These are phyloP conservation scores for Scheffersomyces illinoinensis DNA, from an alignment of 1,139 yeast species.

Conservation along the genomic window DNA sequence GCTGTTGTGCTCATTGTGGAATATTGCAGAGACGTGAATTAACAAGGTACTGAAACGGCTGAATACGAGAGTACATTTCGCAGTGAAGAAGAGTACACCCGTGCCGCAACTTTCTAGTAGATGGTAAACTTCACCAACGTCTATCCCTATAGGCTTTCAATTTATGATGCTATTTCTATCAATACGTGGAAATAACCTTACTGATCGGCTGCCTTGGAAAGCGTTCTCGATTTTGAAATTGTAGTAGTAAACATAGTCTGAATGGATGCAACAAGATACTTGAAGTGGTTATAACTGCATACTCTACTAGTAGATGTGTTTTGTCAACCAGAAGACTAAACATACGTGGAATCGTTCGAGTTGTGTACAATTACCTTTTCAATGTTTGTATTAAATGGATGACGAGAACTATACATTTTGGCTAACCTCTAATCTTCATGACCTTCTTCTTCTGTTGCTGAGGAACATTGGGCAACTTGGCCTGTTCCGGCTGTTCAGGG, in stretches of 20 bases:
- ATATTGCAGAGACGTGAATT: not conserved
- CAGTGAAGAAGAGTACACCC: not conserved
- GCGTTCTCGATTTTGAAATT: too few relatives aligned
- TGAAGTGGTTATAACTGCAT: too few relatives aligned
- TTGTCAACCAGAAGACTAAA: too few relatives aligned
- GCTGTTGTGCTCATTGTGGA: not conserved
- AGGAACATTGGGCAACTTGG: slow-evolving; percentile 34
- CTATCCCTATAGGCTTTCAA: not conserved
- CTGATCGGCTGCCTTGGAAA: too few relatives aligned
- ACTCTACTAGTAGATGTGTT: too few relatives aligned
- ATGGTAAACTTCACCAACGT: too few relatives aligned
- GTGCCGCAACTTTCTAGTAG: not conserved
- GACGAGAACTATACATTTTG: not conserved
- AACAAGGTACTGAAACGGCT: too few relatives aligned
- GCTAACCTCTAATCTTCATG: slow-evolving; percentile 48
- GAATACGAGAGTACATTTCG: not conserved
- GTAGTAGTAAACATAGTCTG: too few relatives aligned
- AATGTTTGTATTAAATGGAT: not conserved
- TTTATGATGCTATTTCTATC: not conserved
- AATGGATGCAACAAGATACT: too few relatives aligned
- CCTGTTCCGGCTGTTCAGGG: slow-evolving; percentile 42
- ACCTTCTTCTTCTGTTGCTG: slow-evolving; percentile 54
- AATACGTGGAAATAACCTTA: too few relatives aligned
- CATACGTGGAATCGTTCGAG: not conserved
- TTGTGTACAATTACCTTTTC: not conserved